phyloP scores from a whole-genome alignment of 176 grass and related monocot genomes.

The Lolium perenne region DNA sequence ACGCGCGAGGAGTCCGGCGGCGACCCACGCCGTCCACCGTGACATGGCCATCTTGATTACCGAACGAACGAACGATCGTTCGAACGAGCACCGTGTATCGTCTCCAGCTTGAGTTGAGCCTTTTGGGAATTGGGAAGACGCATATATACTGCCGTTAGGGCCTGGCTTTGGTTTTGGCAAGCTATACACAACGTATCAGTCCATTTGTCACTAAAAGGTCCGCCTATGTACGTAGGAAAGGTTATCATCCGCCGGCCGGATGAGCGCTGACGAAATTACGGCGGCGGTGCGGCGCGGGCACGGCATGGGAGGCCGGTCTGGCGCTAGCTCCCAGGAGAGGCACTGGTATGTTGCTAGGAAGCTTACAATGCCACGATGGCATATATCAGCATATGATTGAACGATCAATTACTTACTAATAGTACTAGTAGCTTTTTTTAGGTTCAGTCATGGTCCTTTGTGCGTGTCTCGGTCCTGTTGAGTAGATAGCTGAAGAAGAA shows the following conservation, averaged over 20 bases:
- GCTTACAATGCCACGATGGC: neutral
- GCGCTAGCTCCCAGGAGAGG: neutral
- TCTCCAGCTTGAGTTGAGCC: neutral
- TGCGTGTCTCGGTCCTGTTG: neutral
- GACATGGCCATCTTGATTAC: neutral
- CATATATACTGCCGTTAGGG: neutral
- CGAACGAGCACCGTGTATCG: neutral
- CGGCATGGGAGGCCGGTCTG: too few relatives aligned
- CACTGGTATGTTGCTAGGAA: neutral
- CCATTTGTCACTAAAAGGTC: slow-evolving; percentile 1
- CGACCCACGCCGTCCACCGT: slow-evolving; percentile 20
- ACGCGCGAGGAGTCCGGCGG: neutral
- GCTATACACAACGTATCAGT: neutral
- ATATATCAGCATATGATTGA: neutral
- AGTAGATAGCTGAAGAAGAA: neutral
- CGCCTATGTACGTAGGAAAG: neutral
- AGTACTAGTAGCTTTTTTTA: neutral
- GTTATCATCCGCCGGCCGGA: neutral
- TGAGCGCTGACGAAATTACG: neutral
- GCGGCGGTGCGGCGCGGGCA: neutral
- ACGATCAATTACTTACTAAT: neutral
- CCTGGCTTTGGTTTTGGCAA: neutral
- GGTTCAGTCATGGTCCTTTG: neutral
- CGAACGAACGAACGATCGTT: neutral
- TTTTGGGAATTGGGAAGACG: neutral